Percentiles rank a stretch among this genome's conserved stretches.
Evolutionary conservation across 2,329 filamentous ascomycete genomes (phyloP).

Genomic region (Colletotrichum sp.): DNA sequence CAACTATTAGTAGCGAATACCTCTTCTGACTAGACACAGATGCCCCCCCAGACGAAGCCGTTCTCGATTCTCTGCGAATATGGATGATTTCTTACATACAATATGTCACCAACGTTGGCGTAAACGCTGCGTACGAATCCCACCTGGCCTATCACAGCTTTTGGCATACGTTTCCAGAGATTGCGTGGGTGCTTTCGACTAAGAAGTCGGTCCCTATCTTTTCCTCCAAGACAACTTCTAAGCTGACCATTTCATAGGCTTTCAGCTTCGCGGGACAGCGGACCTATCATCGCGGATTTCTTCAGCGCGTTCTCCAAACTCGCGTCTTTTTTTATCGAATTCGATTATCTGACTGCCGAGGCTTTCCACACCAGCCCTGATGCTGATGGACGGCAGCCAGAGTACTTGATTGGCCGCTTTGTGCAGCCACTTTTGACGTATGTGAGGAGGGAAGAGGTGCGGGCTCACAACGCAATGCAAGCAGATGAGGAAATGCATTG

Average conservation of each 20-base stretch:
- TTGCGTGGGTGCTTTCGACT: conserved; percentile 45
- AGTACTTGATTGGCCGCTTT: conserved; percentile 49
- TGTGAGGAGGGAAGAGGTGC: conserved; percentile 25
- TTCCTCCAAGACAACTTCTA: too few species aligned
- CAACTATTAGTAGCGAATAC: not conserved
- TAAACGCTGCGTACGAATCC: conserved; percentile 43
- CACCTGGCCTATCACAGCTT: conserved; percentile 51
- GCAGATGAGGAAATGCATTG: conserved; percentile 32
- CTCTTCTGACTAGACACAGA: conserved; percentile 39
- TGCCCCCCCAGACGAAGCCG: conserved; percentile 44
- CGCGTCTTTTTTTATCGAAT: conserved; percentile 54
- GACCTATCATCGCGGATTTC: conserved; percentile 37
- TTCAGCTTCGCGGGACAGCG: conserved; percentile 9
- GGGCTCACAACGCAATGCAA: conserved; percentile 7
- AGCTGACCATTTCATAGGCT: not conserved
- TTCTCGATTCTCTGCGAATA: conserved; percentile 46
- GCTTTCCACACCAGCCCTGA: conserved; percentile 8
- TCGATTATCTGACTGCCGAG: conserved; percentile 46
- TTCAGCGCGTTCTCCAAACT: conserved; percentile 52
- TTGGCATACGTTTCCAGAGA: conserved; percentile 57
- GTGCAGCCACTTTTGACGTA: conserved; percentile 47
- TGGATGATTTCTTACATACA: conserved; percentile 58
- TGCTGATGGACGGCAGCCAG: conserved; percentile 36
- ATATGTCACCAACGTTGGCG: conserved; percentile 39
- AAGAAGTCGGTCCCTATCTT: conserved; percentile 6